Conservation (phyloP, 1,139 yeast species). For the Nakaseomyces bracarensis region DNA sequence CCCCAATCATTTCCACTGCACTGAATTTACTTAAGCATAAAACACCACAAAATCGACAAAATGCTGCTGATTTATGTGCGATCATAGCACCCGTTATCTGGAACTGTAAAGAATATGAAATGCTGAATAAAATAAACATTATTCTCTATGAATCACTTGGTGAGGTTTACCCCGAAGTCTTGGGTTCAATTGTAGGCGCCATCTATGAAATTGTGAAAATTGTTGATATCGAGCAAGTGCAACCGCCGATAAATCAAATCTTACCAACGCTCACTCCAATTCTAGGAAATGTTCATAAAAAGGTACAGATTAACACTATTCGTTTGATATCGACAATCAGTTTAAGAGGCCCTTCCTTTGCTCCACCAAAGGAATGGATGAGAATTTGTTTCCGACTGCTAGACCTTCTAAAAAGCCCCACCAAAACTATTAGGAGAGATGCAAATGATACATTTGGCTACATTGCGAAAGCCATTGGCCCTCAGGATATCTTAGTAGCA, state of each 20-base stretch:
- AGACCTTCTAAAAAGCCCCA: slow-evolving; percentile 82
- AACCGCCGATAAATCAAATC: slow-evolving; percentile 79
- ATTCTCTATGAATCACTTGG: slow-evolving; percentile 87
- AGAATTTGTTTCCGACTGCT: slow-evolving; percentile 84
- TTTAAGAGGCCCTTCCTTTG: slow-evolving; percentile 70
- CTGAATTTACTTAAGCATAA: slow-evolving; percentile 70
- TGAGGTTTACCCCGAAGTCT: slow-evolving; percentile 89
- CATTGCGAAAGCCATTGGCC: slow-evolving; percentile 90
- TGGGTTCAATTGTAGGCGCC: slow-evolving; percentile 77
- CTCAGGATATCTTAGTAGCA: slow-evolving; percentile 86
- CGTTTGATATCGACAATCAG: slow-evolving; percentile 80
- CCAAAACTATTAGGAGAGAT: slow-evolving; percentile 67
- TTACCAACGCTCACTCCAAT: slow-evolving; percentile 89
- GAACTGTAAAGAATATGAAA: slow-evolving; percentile 54
- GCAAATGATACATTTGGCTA: slow-evolving; percentile 90
- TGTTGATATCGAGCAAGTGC: slow-evolving; percentile 36
- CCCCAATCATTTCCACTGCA: slow-evolving; percentile 65
- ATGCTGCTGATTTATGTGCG: slow-evolving; percentile 72
- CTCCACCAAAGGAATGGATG: slow-evolving; percentile 96
- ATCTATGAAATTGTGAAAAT: slow-evolving; percentile 47
- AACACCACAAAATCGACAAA: slow-evolving; percentile 67
- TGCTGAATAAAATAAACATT: slow-evolving; percentile 60
- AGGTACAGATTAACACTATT: slow-evolving; percentile 82
- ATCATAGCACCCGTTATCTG: slow-evolving; percentile 61
- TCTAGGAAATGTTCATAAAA: slow-evolving; percentile 79